These are phyloP conservation scores for Vitis hybrid DNA, from an alignment of 177 flowering plant genomes.

Conservation along the genomic window DNA sequence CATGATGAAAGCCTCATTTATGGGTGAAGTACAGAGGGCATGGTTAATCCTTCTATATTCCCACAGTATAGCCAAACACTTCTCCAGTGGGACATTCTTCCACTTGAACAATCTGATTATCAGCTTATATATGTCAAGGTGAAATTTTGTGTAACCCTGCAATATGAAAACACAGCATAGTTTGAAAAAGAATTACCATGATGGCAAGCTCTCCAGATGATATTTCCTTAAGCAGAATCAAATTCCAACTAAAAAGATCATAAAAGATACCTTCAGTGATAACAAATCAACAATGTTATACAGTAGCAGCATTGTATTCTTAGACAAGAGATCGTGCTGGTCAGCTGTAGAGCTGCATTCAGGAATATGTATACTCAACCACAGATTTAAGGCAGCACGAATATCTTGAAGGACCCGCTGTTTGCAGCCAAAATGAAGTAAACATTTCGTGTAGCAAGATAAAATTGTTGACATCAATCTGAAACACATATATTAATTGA, in stretches of 20 bases:
- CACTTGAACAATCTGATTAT: conserved; percentile 47
- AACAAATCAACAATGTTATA: conserved; percentile 68
- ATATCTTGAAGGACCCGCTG: conserved; percentile 69
- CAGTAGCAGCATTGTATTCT: conserved; percentile 44
- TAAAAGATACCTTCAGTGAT: conserved; percentile 62
- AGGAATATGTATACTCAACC: conserved; percentile 36
- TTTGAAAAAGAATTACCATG: background rate
- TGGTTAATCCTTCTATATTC: conserved; percentile 71
- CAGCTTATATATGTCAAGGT: conserved; percentile 46
- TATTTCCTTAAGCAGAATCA: background rate
- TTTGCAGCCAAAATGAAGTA: conserved; percentile 13
- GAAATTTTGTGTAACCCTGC: conserved; percentile 61
- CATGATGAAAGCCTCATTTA: conserved; percentile 48
- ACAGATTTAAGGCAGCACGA: conserved; percentile 49
- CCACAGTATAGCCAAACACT: conserved; percentile 61
- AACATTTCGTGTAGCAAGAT: background rate
- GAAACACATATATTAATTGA: background rate
- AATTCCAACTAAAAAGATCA: background rate
- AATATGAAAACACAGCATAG: conserved; percentile 11
- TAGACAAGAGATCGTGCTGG: conserved; percentile 28
- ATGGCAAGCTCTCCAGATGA: background rate
- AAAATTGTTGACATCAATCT: background rate
- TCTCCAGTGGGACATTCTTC: conserved; percentile 51
- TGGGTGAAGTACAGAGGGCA: conserved; percentile 73
- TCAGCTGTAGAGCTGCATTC: conserved; percentile 27